Evolutionary conservation across 2,329 filamentous ascomycete genomes (phyloP).

Genomic region (Blastomyces parvus): DNA sequence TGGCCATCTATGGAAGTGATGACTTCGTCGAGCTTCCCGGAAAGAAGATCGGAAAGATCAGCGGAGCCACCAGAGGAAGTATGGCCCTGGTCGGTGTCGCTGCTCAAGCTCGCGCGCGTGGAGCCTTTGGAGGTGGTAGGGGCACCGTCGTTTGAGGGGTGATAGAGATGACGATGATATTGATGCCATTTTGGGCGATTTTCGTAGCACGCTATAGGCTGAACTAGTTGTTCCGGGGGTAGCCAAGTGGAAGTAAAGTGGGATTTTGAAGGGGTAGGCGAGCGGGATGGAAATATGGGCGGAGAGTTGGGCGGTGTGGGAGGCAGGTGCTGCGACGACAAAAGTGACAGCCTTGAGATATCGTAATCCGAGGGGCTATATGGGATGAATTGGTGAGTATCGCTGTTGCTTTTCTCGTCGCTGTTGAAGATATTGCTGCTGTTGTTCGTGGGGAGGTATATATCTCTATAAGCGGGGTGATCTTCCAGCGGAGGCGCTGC

Average conservation of each 20-base stretch:
- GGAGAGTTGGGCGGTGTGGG: slow-evolving; percentile 6
- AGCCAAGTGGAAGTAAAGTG: neutral
- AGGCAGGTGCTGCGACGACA: neutral
- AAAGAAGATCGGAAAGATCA: slow-evolving; percentile 48
- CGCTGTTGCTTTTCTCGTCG: neutral
- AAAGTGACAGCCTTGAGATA: slow-evolving; percentile 2
- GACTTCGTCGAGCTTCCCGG: slow-evolving; percentile 54
- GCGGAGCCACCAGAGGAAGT: slow-evolving; percentile 19
- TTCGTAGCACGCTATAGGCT: neutral
- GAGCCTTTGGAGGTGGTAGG: neutral
- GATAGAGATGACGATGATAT: neutral
- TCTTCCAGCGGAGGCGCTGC: slow-evolving; percentile 3
- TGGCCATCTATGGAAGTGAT: slow-evolving; percentile 65
- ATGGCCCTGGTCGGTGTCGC: slow-evolving; percentile 21
- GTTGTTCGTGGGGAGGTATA: neutral
- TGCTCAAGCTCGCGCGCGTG: slow-evolving; percentile 14
- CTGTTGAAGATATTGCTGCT: neutral
- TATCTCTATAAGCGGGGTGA: slow-evolving; percentile 5
- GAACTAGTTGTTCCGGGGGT: neutral
- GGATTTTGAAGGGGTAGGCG: neutral
- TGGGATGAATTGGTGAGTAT: neutral
- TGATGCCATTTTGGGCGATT: slow-evolving; percentile 1
- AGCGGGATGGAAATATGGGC: neutral
- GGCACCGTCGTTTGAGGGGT: neutral
- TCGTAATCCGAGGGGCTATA: slow-evolving; percentile 8